Conservation (phyloP, 2,329 filamentous ascomycete genomes). For the Penicillium sp. region DNA sequence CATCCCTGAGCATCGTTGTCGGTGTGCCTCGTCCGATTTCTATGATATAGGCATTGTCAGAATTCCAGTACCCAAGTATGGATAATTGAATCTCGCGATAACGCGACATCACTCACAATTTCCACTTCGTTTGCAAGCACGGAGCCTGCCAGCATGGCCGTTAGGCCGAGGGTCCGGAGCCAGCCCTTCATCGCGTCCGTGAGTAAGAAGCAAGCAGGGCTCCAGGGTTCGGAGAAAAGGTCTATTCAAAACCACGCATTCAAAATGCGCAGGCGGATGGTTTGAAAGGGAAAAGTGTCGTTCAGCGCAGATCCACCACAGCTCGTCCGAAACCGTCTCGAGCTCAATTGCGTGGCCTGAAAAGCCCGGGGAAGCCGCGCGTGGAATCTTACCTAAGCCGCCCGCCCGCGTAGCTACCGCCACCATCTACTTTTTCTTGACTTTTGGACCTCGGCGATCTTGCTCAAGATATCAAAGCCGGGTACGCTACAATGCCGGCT, state of each 20-base stretch:
- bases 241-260: constrained; percentile 24
- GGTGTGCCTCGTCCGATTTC: constrained; percentile 75
- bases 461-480: neutral
- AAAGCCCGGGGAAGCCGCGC: constrained; percentile 23
- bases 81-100: neutral
- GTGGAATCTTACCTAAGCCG: constrained; percentile 34
- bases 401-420: constrained; percentile 17
- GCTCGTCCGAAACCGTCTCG: constrained; percentile 13
- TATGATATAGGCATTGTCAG: constrained; percentile 39
- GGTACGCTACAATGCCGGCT: constrained; percentile 31
- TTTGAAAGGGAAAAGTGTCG: constrained; percentile 9
- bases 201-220: constrained; percentile 29
- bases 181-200: constrained; percentile 44
- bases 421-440: constrained; percentile 19
- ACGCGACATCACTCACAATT: constrained; percentile 38
- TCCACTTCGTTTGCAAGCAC: constrained; percentile 50
- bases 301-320: constrained; percentile 6
- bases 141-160: constrained; percentile 40
- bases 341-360: constrained; percentile 20
- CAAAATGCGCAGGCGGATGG: constrained; percentile 12
- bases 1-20: constrained; percentile 89
- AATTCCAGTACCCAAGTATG: neutral
- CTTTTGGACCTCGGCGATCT: constrained; percentile 3
- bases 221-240: constrained; percentile 24
- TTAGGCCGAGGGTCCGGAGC: constrained; percentile 39